A percentile compares a stretch with the other conserved stretches of the same genome.
Evolutionary conservation across 176 grass and related monocot species (phyloP).

Genomic region (Lolium multiflorum): DNA sequence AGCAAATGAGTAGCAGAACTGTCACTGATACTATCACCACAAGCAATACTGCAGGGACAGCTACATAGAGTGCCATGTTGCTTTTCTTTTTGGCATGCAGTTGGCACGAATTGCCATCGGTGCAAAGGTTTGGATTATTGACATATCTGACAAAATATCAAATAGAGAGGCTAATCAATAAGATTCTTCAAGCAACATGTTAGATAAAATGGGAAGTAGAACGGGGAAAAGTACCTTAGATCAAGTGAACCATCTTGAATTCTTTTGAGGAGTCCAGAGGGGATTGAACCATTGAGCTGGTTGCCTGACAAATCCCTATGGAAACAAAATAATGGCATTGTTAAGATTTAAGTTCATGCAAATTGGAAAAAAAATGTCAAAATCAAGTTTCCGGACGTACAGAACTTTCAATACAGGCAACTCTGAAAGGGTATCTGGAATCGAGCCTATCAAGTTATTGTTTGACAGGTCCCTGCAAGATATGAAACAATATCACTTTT

Average conservation of each 20-base stretch:
- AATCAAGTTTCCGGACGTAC: constrained; percentile 48
- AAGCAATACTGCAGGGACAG: constrained; percentile 27
- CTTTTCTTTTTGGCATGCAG: constrained; percentile 35
- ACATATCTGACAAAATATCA: constrained; percentile 42
- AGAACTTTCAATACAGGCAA: constrained; percentile 45
- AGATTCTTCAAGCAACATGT: no score
- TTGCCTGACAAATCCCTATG: no score
- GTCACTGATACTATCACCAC: constrained; percentile 31
- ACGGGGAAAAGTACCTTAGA: constrained; percentile 41
- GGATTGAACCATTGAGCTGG: no score
- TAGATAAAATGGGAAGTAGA: background rate
- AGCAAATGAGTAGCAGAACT: constrained; percentile 36
- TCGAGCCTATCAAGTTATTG: no score
- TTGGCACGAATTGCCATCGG: constrained; percentile 38
- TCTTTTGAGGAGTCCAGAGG: no score
- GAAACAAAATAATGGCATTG: no score
- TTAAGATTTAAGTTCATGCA: background rate
- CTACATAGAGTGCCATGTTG: constrained; percentile 43
- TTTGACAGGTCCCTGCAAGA: constrained; percentile 39
- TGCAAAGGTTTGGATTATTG: constrained; percentile 58
- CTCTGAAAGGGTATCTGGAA: constrained; percentile 43
- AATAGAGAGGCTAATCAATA: background rate
- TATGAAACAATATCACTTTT: background rate
- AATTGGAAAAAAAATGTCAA: background rate
- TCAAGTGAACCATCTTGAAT: no score